A percentile compares a stretch with the other conserved stretches of the same genome.
Conservation (phyloP, 2,329 filamentous ascomycete species). For the Neofusicoccum umdonicola region DNA sequence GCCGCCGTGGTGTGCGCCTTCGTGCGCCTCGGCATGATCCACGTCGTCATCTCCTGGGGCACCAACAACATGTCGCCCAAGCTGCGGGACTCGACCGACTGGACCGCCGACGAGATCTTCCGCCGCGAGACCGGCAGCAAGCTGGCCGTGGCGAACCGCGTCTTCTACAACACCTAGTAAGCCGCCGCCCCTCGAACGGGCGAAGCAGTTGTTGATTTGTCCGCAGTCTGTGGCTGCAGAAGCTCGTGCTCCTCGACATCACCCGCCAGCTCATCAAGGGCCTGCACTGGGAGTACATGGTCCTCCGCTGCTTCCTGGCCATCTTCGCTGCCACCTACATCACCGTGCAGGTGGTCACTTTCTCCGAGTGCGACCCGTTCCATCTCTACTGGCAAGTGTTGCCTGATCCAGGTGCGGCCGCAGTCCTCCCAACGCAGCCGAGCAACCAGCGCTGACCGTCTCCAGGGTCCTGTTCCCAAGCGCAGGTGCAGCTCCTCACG, state of each 20-base stretch:
- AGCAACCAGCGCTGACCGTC: background rate
- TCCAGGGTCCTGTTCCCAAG: background rate
- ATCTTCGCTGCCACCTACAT: background rate
- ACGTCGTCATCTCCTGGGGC: background rate
- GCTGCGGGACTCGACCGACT: background rate
- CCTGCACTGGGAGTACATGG: conserved; percentile 2
- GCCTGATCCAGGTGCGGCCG: background rate
- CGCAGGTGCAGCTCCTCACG: background rate
- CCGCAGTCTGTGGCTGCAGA: conserved; percentile 1
- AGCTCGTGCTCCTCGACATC: conserved; percentile 1
- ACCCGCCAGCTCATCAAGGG: conserved; percentile 4
- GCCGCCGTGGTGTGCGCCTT: background rate
- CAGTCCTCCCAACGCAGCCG: background rate
- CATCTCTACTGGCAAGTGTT: conserved; percentile 9
- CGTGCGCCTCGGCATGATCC: background rate
- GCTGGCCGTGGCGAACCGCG: background rate
- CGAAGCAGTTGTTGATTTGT: background rate
- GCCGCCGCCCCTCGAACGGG: background rate
- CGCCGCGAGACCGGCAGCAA: conserved; percentile 3
- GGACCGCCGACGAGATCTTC: background rate
- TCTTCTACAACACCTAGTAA: conserved; percentile 11
- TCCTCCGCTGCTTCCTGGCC: background rate
- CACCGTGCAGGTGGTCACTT: conserved; percentile 4
- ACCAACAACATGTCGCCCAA: conserved; percentile 1
- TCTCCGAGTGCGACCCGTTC: conserved; percentile 4